Conservation (phyloP, 192 early-diverging fungal genomes). For the Coemansia sp. region DNA sequence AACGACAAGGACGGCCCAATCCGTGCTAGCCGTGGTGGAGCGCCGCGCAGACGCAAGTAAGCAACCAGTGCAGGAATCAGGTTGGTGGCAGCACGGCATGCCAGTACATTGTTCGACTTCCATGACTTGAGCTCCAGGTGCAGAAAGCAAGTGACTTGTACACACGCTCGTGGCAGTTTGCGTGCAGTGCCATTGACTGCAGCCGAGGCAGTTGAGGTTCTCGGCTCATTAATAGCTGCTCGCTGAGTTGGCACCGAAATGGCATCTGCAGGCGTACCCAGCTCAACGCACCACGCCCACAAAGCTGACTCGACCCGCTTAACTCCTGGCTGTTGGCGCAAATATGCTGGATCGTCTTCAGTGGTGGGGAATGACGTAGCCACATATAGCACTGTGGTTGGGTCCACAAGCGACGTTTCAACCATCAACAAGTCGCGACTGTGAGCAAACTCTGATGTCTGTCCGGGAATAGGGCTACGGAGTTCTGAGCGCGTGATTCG, state of each 20-base stretch:
- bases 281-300: constrained; percentile 54
- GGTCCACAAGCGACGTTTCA: constrained; percentile 52
- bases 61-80: constrained; percentile 49
- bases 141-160: constrained; percentile 47
- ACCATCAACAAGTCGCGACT: constrained; percentile 45
- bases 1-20: constrained; percentile 31
- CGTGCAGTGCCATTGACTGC: not conserved
- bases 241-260: not conserved
- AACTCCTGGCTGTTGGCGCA: constrained; percentile 14
- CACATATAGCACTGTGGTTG: constrained; percentile 46
- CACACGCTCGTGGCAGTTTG: constrained; percentile 28
- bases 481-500: constrained; percentile 35
- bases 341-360: constrained; percentile 38
- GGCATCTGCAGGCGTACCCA: constrained; percentile 39
- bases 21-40: constrained; percentile 42
- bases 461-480: constrained; percentile 40
- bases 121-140: constrained; percentile 48
- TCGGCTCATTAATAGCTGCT: not conserved
- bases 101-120: constrained; percentile 33
- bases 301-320: constrained; percentile 37
- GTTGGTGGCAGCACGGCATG: constrained; percentile 35
- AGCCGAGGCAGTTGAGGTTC: not conserved
- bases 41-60: constrained; percentile 35
- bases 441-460: constrained; percentile 34
- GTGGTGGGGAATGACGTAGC: constrained; percentile 42